Evolutionary conservation across 495 filamentous ascomycete species (phyloP).

Genomic region (Daldinia concentrica): DNA sequence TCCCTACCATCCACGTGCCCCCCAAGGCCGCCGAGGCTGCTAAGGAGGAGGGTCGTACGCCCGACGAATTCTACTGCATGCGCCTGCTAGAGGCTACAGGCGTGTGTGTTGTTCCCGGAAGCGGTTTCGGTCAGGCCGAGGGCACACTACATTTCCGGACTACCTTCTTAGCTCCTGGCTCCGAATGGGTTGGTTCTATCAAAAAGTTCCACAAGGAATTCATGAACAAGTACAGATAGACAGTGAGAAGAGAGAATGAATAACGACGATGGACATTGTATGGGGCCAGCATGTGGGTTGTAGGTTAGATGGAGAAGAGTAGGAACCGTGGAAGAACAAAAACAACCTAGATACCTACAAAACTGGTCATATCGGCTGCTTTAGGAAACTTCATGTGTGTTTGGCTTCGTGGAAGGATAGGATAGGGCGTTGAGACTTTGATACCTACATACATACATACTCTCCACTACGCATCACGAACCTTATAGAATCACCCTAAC

Average conservation of each 20-base stretch:
- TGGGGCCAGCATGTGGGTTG: not conserved
- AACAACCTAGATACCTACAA: not conserved
- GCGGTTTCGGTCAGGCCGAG: slow-evolving; percentile 93
- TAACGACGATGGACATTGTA: not conserved
- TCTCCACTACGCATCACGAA: slow-evolving; percentile 11
- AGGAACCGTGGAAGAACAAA: not conserved
- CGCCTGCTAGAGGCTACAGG: slow-evolving; percentile 91
- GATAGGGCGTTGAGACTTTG: not conserved
- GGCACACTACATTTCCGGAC: slow-evolving; percentile 94
- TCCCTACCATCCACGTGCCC: slow-evolving; percentile 88
- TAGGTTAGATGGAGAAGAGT: not conserved
- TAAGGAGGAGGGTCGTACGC: slow-evolving; percentile 71
- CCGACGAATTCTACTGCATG: slow-evolving; percentile 95
- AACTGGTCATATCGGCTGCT: not conserved
- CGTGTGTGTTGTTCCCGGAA: slow-evolving; percentile 92
- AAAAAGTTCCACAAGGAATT: slow-evolving; percentile 91
- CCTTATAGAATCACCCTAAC: not conserved
- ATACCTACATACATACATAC: slow-evolving; percentile 7
- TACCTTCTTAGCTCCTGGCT: slow-evolving; percentile 94
- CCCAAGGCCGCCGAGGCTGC: slow-evolving; percentile 78
- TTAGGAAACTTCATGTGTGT: not conserved
- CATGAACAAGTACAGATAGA: slow-evolving; percentile 78
- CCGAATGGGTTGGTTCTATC: slow-evolving; percentile 91
- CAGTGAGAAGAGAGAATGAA: not conserved
- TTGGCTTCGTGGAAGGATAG: not conserved